phyloP scores from a whole-genome alignment of 106 monocot species.

The Triglochin maritima region DNA sequence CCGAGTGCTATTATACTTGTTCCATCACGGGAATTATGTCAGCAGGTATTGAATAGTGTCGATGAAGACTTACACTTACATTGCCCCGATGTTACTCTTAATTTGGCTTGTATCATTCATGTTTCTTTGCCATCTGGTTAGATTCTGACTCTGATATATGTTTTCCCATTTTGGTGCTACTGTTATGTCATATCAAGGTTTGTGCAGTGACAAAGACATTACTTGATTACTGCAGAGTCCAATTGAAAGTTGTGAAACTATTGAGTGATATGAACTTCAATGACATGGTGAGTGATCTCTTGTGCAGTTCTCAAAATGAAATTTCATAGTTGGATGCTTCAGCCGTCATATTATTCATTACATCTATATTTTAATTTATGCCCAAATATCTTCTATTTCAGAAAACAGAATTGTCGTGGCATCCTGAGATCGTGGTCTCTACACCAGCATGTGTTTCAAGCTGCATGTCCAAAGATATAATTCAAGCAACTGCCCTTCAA shows the following conservation, averaged over 20 bases:
- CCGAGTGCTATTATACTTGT: slow-evolving; percentile 60
- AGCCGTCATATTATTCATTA: too few species aligned
- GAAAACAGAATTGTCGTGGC: slow-evolving; percentile 45
- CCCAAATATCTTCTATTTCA: slow-evolving; percentile 6
- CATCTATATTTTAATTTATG: too few species aligned
- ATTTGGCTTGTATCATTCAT: neutral
- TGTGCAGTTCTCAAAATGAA: neutral
- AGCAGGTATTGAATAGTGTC: slow-evolving; percentile 35
- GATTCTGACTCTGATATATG: neutral
- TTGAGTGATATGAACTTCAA: slow-evolving; percentile 41
- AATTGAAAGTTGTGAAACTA: slow-evolving; percentile 52
- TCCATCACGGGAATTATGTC: slow-evolving; percentile 71
- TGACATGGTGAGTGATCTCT: slow-evolving; percentile 42
- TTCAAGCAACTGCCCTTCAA: slow-evolving; percentile 35
- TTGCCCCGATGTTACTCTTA: neutral
- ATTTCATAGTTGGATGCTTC: neutral
- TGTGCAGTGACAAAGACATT: slow-evolving; percentile 49
- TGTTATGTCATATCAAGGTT: slow-evolving; percentile 30
- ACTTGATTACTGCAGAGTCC: slow-evolving; percentile 67
- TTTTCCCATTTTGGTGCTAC: neutral
- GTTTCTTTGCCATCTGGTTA: neutral
- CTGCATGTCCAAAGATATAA: slow-evolving; percentile 54
- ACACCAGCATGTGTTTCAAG: slow-evolving; percentile 76
- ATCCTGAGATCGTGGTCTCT: slow-evolving; percentile 71
- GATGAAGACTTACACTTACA: too few species aligned